Percentiles rank a stretch among this genome's conserved stretches.
Conservation (phyloP, 1,284 basidiomycete species). For the Melampsora medusae region DNA sequence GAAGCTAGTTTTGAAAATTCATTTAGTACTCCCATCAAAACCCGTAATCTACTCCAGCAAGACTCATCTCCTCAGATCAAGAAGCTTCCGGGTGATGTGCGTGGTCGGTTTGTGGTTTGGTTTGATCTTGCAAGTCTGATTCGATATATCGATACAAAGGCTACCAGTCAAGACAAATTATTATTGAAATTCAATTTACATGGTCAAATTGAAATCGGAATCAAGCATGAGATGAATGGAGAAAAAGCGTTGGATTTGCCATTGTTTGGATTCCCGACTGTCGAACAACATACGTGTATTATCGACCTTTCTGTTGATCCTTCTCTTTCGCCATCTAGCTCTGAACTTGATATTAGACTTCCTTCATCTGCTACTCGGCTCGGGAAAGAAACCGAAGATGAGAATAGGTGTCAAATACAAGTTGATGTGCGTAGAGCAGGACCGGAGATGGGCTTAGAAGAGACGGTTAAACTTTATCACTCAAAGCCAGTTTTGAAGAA, state of each 20-base stretch:
- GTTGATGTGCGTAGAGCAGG: background rate
- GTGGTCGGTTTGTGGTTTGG: slow-evolving; percentile 24
- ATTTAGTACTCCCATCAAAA: no score
- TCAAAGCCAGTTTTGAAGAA: no score
- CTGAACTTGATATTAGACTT: slow-evolving; percentile 15
- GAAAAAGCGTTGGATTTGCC: slow-evolving; percentile 17
- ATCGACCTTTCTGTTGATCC: slow-evolving; percentile 11
- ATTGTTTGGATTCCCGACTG: slow-evolving; percentile 24
- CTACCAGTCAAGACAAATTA: background rate
- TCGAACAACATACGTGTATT: slow-evolving; percentile 22
- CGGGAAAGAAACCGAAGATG: background rate
- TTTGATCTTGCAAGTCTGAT: slow-evolving; percentile 21
- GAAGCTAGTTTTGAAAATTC: slow-evolving; percentile 4
- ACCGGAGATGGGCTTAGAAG: background rate
- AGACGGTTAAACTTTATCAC: background rate
- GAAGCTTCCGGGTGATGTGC: slow-evolving; percentile 1
- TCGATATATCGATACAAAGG: background rate
- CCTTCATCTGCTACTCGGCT: slow-evolving; percentile 11
- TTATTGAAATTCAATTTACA: slow-evolving; percentile 22
- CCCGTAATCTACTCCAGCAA: background rate
- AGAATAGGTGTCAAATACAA: background rate
- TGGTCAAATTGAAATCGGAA: slow-evolving; percentile 22
- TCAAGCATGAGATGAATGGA: background rate
- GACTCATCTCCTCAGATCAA: background rate
- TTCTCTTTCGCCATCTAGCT: slow-evolving; percentile 6